Conservation (phyloP, 192 early-diverging fungal species). For the Coemansia asiatica region DNA sequence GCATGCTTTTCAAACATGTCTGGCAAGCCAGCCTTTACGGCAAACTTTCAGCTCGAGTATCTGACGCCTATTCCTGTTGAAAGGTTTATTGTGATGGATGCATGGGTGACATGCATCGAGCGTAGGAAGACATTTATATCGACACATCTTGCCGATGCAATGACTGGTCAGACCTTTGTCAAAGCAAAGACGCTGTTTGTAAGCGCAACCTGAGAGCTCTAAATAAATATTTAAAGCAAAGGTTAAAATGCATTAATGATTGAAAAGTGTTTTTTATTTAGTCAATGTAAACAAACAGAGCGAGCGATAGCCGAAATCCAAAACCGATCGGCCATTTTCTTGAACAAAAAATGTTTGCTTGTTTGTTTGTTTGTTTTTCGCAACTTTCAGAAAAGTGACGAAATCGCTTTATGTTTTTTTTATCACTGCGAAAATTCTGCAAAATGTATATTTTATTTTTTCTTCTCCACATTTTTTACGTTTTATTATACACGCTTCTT, state of each 20-base stretch:
- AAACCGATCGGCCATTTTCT: neutral
- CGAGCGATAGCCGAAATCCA: too few species aligned
- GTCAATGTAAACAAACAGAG: too few species aligned
- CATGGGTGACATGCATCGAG: constrained; percentile 41
- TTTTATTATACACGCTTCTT: neutral
- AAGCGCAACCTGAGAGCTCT: constrained; percentile 7
- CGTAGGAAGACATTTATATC: constrained; percentile 39
- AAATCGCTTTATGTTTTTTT: neutral
- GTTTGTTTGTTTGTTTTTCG: neutral
- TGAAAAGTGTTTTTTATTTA: too few species aligned
- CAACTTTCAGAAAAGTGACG: neutral
- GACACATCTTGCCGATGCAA: constrained; percentile 29
- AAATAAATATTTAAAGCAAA: too few species aligned
- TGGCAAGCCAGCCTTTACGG: constrained; percentile 35
- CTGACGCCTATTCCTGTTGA: constrained; percentile 10
- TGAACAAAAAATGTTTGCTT: neutral
- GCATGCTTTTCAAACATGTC: constrained; percentile 27
- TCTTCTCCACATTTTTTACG: neutral
- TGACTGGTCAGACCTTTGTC: constrained; percentile 21
- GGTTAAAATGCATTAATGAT: too few species aligned
- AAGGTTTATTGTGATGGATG: constrained; percentile 34
- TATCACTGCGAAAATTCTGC: neutral
- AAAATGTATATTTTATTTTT: neutral
- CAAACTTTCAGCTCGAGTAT: constrained; percentile 47
- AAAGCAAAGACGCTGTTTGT: constrained; percentile 37